Evolutionary conservation across 768 basidiomycete species (phyloP).

Genomic region (Psilocybe subaeruginosa): DNA sequence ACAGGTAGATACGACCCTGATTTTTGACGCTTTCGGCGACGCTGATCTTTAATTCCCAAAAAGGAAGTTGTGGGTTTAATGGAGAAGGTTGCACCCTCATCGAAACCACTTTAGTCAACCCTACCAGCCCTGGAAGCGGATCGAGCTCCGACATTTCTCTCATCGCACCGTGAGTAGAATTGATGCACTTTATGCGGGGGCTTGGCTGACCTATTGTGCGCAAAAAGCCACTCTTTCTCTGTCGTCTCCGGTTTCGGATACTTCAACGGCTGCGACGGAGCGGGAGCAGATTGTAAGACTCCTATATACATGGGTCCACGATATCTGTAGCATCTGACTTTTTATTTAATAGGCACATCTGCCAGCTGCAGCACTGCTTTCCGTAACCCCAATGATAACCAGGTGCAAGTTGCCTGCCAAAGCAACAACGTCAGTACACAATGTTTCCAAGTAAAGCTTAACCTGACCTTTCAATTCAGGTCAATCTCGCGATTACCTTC

Average conservation of each 20-base stretch:
- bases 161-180: constrained; percentile 41
- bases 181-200: background rate
- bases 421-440: constrained; percentile 32
- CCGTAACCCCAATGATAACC: constrained; percentile 34
- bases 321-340: background rate
- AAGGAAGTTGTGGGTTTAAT: constrained; percentile 31
- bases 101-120: constrained; percentile 38
- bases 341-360: constrained; percentile 30
- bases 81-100: constrained; percentile 30
- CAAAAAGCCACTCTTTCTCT: constrained; percentile 35
- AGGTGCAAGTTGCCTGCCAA: constrained; percentile 42
- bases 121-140: constrained; percentile 16
- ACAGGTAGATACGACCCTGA: background rate
- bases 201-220: background rate
- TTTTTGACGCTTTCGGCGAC: background rate
- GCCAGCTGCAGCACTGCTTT: constrained; percentile 41
- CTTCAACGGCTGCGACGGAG: constrained; percentile 44
- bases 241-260: constrained; percentile 44
- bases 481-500: constrained; percentile 39
- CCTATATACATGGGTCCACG: background rate
- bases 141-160: constrained; percentile 26
- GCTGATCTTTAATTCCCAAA: background rate
- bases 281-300: constrained; percentile 45
- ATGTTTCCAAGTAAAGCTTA: background rate
- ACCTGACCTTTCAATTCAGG: constrained; percentile 20